Evolutionary conservation across 202 grass and related monocot species (phyloP).

Genomic region (Eragrostis tef): DNA sequence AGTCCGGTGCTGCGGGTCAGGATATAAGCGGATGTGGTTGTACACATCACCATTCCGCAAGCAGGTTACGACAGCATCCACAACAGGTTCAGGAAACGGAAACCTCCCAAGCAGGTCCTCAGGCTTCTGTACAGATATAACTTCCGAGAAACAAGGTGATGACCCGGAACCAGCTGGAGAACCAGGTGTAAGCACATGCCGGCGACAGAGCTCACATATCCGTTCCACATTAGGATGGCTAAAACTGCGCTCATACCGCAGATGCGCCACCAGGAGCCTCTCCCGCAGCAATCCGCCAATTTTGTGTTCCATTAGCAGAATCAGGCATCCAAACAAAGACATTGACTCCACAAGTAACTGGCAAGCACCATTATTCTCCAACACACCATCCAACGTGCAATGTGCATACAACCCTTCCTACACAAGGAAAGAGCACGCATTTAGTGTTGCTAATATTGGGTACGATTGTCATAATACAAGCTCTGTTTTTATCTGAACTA

Average conservation of each 20-base stretch:
- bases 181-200: constrained; percentile 35
- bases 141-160: constrained; percentile 17
- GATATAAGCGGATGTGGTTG: constrained; percentile 53
- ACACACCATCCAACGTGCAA: constrained; percentile 65
- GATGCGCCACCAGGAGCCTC: constrained; percentile 68
- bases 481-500: not conserved
- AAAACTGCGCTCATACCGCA: constrained; percentile 54
- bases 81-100: constrained; percentile 60
- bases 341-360: constrained; percentile 67
- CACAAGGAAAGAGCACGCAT: constrained; percentile 19
- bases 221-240: constrained; percentile 55
- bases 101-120: constrained; percentile 71
- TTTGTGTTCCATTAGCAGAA: constrained; percentile 66
- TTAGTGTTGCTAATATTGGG: not conserved
- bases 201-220: constrained; percentile 60
- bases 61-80: constrained; percentile 60
- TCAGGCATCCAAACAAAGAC: constrained; percentile 60
- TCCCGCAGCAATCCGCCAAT: constrained; percentile 60
- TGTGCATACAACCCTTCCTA: constrained; percentile 70
- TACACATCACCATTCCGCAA: constrained; percentile 65
- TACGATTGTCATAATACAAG: not conserved
- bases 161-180: constrained; percentile 11
- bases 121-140: constrained; percentile 57
- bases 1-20: constrained; percentile 67
- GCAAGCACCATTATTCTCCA: constrained; percentile 51